phyloP scores from a whole-genome alignment of 495 filamentous ascomycete species.

The Aspergillus olivimuriae region DNA sequence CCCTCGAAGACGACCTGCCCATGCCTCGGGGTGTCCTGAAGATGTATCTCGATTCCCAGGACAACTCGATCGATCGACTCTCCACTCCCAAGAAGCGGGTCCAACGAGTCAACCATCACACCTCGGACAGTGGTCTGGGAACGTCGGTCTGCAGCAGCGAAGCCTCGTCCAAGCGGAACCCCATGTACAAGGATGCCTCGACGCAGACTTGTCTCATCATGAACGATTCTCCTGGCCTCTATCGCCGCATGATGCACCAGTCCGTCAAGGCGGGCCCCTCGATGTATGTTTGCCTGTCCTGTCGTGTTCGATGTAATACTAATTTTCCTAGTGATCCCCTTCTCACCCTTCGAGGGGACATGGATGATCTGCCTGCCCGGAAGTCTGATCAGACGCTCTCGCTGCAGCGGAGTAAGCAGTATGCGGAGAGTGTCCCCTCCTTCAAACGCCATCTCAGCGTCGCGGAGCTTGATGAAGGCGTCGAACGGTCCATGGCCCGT shows the following conservation, averaged over 20 bases:
- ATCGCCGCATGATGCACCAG: conserved; percentile 3
- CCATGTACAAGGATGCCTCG: conserved; percentile 5
- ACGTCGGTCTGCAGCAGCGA: conserved; percentile 42
- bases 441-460: conserved; percentile 59
- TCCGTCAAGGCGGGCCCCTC: conserved; percentile 24
- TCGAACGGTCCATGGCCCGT: conserved; percentile 81
- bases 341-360: conserved; percentile 67
- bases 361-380: conserved; percentile 70
- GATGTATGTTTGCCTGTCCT: conserved; percentile 35
- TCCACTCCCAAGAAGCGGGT: conserved; percentile 2
- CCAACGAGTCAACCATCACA: conserved; percentile 28
- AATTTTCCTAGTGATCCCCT: conserved; percentile 48
- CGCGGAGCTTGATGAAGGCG: conserved; percentile 59
- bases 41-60: conserved; percentile 9
- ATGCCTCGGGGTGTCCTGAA: conserved; percentile 16
- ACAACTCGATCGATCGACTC: not conserved
- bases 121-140: conserved; percentile 51
- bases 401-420: conserved; percentile 55
- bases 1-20: conserved; percentile 25
- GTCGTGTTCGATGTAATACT: not conserved
- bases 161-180: conserved; percentile 14
- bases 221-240: conserved; percentile 12
- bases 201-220: not conserved
- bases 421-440: conserved; percentile 31
- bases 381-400: conserved; percentile 74